A percentile compares a stretch with the other conserved stretches of the same genome.
Conservation (phyloP, 306 rosid genomes). For the Fagus sylvatica region DNA sequence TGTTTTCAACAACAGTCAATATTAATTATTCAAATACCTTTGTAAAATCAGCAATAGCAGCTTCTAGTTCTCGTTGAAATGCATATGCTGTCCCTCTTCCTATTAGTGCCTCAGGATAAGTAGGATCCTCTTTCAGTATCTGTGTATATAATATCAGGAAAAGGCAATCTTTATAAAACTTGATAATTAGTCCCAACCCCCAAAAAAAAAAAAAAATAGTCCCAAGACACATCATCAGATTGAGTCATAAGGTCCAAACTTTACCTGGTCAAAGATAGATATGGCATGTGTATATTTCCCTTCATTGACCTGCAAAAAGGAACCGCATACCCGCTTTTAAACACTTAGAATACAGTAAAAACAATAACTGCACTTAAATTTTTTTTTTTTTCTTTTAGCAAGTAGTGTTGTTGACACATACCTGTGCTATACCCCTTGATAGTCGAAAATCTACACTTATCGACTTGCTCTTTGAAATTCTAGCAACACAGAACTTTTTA, state of each 20-base stretch:
- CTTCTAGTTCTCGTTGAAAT: slow-evolving; percentile 79
- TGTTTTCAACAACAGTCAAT: slow-evolving; percentile 19
- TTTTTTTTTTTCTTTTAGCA: not conserved
- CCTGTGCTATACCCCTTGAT: slow-evolving; percentile 97
- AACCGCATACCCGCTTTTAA: slow-evolving; percentile 9
- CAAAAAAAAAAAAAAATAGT: not conserved
- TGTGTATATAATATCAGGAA: slow-evolving; percentile 34
- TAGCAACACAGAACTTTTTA: slow-evolving; percentile 75
- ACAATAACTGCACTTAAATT: slow-evolving; percentile 17
- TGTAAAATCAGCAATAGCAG: slow-evolving; percentile 92
- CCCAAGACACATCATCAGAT: slow-evolving; percentile 22
- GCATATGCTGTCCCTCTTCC: slow-evolving; percentile 98
- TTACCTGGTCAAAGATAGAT: slow-evolving; percentile 88
- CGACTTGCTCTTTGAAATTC: slow-evolving; percentile 77
- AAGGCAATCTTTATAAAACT: slow-evolving; percentile 2
- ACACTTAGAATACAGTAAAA: slow-evolving; percentile 6
- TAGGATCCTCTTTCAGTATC: slow-evolving; percentile 91
- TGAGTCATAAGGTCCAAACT: slow-evolving; percentile 18
- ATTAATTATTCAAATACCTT: slow-evolving; percentile 54
- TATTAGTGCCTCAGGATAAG: slow-evolving; percentile 92
- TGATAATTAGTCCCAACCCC: not conserved
- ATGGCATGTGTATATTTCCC: slow-evolving; percentile 92
- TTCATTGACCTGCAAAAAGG: slow-evolving; percentile 76
- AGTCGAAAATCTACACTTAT: slow-evolving; percentile 91
- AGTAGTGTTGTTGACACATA: slow-evolving; percentile 32